Evolutionary conservation across 345 rosid genomes (phyloP), one percentile per base, ranked within the genome.

Genomic region (Sonneratia caseolaris): DNA sequence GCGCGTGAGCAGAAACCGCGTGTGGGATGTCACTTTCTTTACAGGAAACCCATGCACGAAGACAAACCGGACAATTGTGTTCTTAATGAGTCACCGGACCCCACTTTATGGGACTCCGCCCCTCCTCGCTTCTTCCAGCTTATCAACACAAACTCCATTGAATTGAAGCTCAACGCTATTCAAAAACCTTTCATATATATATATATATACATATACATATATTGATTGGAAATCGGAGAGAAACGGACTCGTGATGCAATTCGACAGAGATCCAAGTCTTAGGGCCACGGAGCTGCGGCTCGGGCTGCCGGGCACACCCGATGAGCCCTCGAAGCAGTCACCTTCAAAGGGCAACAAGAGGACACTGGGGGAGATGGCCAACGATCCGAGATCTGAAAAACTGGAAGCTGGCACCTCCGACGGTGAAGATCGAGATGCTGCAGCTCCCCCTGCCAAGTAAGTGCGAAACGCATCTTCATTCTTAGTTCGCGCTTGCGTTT

Each of bases 221-320:
- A 43, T 5, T 7, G 9, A 45, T 7, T 14, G 49, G 65, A 56
- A 47, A 27, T 27, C 32, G 32, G 32, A 27, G 32, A 27, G 32
- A 27, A 27, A 27, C 32, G 32, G 32, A 27, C 32, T 27, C 32
- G 32, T 27, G 18, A 64, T 82, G 83, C 70, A 45, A 57, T 81
- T 55, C 47, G 80, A 82, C 70, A 70, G 66, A 22, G 76, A 76
- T 64, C 79, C 83, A 5, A 88, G 84, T 76, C 82, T 88, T 68
- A 82, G 78, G 81, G 93, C 84, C 65, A 93, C 96, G 0, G 97
- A 93, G 85, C 85, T 93, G 22, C 84, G 93, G 64, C 79, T 94
- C 48, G 96, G 97, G 37, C 75, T 91, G 73, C 98, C 96, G 3
- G 98, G 97, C 36, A 75, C 82, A 36, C 85, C 81, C 53, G 80